These are phyloP conservation scores for Fusarium aywerte DNA, from an alignment of 2,329 filamentous ascomycete genomes.

Conservation along the genomic window DNA sequence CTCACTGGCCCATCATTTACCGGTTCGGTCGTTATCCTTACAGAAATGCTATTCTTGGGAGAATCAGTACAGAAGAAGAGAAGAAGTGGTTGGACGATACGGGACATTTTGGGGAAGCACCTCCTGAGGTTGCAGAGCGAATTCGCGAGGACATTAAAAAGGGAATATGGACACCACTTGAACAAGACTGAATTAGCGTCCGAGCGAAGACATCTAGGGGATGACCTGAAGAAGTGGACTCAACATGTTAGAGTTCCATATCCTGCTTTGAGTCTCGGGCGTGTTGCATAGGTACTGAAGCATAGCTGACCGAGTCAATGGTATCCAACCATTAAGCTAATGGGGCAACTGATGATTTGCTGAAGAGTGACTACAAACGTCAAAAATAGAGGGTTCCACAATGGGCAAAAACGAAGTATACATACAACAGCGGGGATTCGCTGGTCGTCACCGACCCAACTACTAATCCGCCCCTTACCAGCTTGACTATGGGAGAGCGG, in stretches of 20 bases:
- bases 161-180: neutral
- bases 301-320: no score
- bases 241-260: no score
- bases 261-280: no score
- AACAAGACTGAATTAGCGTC: accelerated
- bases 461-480: neutral
- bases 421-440: neutral
- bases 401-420: neutral
- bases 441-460: neutral
- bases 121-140: neutral
- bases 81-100: slow-evolving; percentile 3
- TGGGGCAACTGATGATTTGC: no score
- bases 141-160: neutral
- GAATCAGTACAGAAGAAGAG: neutral
- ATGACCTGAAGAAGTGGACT: no score
- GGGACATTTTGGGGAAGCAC: neutral
- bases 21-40: slow-evolving; percentile 13
- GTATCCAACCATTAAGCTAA: no score
- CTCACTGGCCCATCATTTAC: slow-evolving; percentile 18
- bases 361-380: no score
- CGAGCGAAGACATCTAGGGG: no score
- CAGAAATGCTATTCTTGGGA: neutral
- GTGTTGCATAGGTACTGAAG: no score
- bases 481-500: neutral
- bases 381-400: no score